Conservation (phyloP, 768 basidiomycete genomes). For the Artomyces pyxidatus region DNA sequence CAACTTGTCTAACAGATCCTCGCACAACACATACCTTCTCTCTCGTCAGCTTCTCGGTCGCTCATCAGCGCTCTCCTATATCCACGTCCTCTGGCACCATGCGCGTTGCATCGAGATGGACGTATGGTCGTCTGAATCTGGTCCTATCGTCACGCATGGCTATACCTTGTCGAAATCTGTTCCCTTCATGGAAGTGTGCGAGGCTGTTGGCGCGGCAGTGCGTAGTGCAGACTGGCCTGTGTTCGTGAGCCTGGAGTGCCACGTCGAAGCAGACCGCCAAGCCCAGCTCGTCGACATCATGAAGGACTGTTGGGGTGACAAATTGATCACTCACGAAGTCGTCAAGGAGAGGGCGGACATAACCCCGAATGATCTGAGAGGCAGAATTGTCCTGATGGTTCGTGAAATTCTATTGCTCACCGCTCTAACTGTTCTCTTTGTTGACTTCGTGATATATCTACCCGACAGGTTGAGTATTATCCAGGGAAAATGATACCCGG, state of each 20-base stretch:
- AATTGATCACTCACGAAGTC: slow-evolving; percentile 35
- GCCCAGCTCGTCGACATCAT: slow-evolving; percentile 45
- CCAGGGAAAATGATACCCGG: neutral
- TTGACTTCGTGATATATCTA: too few relatives aligned
- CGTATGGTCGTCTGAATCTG: slow-evolving; percentile 50
- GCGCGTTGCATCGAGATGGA: slow-evolving; percentile 62
- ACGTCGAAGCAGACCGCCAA: slow-evolving; percentile 44
- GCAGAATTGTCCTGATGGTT: slow-evolving; percentile 54
- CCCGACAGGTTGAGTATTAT: slow-evolving; percentile 18
- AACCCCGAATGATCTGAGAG: slow-evolving; percentile 39
- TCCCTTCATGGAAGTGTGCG: slow-evolving; percentile 42
- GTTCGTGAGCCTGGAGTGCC: slow-evolving; percentile 54
- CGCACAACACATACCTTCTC: slow-evolving; percentile 61
- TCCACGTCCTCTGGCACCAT: slow-evolving; percentile 40
- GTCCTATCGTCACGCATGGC: slow-evolving; percentile 54
- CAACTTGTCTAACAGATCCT: slow-evolving; percentile 34
- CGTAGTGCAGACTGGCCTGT: slow-evolving; percentile 43
- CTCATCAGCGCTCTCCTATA: slow-evolving; percentile 46
- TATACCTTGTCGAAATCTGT: slow-evolving; percentile 48
- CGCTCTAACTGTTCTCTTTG: neutral
- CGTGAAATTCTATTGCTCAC: neutral
- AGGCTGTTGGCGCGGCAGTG: slow-evolving; percentile 40
- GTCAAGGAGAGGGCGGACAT: slow-evolving; percentile 30
- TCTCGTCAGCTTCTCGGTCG: slow-evolving; percentile 48
- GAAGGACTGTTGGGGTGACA: slow-evolving; percentile 42